A percentile compares a stretch with the other conserved stretches of the same genome.
These are phyloP conservation scores for Hygrocybe coccinea DNA, from an alignment of 768 basidiomycete genomes.

Conservation along the genomic window DNA sequence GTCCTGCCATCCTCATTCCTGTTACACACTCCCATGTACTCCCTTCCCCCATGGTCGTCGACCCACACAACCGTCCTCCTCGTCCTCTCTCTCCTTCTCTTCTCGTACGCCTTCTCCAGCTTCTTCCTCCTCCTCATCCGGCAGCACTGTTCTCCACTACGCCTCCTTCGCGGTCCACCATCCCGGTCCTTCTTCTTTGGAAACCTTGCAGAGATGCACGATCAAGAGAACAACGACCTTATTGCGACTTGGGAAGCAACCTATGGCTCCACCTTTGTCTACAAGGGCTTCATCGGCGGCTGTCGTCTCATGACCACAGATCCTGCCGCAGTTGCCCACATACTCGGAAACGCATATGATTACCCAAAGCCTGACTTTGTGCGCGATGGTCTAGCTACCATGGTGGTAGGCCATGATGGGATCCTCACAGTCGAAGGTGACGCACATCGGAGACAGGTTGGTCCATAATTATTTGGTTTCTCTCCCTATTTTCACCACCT, in stretches of 20 bases:
- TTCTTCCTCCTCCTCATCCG: slow-evolving; percentile 41
- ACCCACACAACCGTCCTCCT: not conserved
- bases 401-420: slow-evolving; percentile 48
- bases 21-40: not conserved
- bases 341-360: slow-evolving; percentile 51
- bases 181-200: slow-evolving; percentile 47
- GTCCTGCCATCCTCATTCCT: not conserved
- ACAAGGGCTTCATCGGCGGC: slow-evolving; percentile 49
- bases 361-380: slow-evolving; percentile 62
- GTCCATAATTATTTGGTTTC: slow-evolving; percentile 10
- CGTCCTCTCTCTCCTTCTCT: slow-evolving; percentile 20
- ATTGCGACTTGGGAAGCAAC: slow-evolving; percentile 41
- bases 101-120: slow-evolving; percentile 18
- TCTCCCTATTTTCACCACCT: slow-evolving; percentile 1
- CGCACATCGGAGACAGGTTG: slow-evolving; percentile 49
- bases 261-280: slow-evolving; percentile 49
- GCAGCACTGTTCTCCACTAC: slow-evolving; percentile 46
- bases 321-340: slow-evolving; percentile 51
- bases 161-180: slow-evolving; percentile 43
- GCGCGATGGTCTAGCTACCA: slow-evolving; percentile 44
- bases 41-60: not conserved
- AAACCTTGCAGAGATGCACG: slow-evolving; percentile 49
- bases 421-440: slow-evolving; percentile 52
- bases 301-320: slow-evolving; percentile 57
- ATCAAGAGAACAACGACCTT: slow-evolving; percentile 54